Evolutionary conservation across 306 rosid genomes (phyloP).

Genomic region (Malus asiatica): DNA sequence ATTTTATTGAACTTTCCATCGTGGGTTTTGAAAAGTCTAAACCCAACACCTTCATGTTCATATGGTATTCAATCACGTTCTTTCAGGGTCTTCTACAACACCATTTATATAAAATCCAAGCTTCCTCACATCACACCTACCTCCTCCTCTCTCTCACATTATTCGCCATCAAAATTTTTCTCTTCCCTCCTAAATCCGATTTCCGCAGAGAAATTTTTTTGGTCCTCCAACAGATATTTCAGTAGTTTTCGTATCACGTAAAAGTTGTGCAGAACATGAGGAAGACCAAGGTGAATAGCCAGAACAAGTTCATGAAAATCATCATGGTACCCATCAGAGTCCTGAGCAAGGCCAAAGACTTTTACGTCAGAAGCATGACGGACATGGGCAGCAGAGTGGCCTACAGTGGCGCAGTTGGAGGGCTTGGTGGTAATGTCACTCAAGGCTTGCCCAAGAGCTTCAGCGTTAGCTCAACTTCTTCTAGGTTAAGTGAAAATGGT

Average conservation of each 20-base stretch:
- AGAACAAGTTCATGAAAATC: conserved; percentile 44
- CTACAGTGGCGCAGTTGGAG: conserved; percentile 20
- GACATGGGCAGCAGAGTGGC: conserved; percentile 25
- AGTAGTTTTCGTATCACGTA: not conserved
- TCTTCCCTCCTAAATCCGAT: not conserved
- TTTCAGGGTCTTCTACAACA: not conserved
- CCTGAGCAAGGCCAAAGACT: conserved; percentile 49
- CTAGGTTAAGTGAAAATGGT: conserved; percentile 23
- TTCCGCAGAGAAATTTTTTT: not conserved
- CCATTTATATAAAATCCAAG: not conserved
- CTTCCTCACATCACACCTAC: not conserved
- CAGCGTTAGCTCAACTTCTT: conserved; percentile 36
- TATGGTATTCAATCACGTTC: not conserved
- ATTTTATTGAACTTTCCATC: not conserved
- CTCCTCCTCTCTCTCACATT: not conserved
- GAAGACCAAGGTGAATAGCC: conserved; percentile 16
- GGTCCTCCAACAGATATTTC: not conserved
- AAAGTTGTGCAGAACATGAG: conserved; percentile 16
- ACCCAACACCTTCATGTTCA: not conserved
- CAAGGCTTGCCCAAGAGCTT: conserved; percentile 44
- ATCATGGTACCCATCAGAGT: conserved; percentile 51
- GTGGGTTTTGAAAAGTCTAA: conserved; percentile 51
- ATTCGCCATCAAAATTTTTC: not conserved
- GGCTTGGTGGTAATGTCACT: conserved; percentile 6
- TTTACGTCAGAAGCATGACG: conserved; percentile 57